Percentiles rank a stretch among this genome's conserved stretches.
Evolutionary conservation across 1,284 basidiomycete genomes (phyloP).

Genomic region (Pyrrhoderma noxium): DNA sequence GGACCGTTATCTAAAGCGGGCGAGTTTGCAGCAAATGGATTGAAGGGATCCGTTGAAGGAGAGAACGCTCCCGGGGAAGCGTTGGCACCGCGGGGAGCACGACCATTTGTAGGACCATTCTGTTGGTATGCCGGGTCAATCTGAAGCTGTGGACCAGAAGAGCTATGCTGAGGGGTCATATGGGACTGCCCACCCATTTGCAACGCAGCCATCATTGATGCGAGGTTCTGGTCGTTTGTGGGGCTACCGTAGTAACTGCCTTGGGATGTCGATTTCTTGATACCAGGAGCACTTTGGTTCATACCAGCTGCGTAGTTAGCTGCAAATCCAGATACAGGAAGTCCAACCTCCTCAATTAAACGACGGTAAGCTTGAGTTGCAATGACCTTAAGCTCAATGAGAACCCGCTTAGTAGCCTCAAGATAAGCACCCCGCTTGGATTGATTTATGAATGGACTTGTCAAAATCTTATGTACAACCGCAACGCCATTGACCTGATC

Average conservation of each 20-base stretch:
- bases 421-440: slow-evolving; percentile 62
- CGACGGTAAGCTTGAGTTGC: slow-evolving; percentile 54
- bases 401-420: slow-evolving; percentile 82
- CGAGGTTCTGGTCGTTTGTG: slow-evolving; percentile 71
- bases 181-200: slow-evolving; percentile 77
- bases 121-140: slow-evolving; percentile 54
- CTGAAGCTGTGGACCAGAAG: slow-evolving; percentile 52
- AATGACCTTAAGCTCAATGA: slow-evolving; percentile 37
- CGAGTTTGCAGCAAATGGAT: slow-evolving; percentile 61
- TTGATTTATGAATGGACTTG: slow-evolving; percentile 75
- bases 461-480: slow-evolving; percentile 89
- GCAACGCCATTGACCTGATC: slow-evolving; percentile 95
- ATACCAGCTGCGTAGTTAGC: slow-evolving; percentile 63
- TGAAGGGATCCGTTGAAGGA: slow-evolving; percentile 64
- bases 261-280: slow-evolving; percentile 47
- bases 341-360: slow-evolving; percentile 88
- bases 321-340: slow-evolving; percentile 82
- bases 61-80: slow-evolving; percentile 42
- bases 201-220: slow-evolving; percentile 82
- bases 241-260: slow-evolving; percentile 50
- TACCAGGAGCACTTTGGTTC: slow-evolving; percentile 50
- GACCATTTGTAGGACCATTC: slow-evolving; percentile 39
- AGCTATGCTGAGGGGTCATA: slow-evolving; percentile 52
- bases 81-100: slow-evolving; percentile 10
- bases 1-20: slow-evolving; percentile 51